These are phyloP conservation scores for Eruca vesicaria DNA, from an alignment of 441 rosid species.

Conservation along the genomic window DNA sequence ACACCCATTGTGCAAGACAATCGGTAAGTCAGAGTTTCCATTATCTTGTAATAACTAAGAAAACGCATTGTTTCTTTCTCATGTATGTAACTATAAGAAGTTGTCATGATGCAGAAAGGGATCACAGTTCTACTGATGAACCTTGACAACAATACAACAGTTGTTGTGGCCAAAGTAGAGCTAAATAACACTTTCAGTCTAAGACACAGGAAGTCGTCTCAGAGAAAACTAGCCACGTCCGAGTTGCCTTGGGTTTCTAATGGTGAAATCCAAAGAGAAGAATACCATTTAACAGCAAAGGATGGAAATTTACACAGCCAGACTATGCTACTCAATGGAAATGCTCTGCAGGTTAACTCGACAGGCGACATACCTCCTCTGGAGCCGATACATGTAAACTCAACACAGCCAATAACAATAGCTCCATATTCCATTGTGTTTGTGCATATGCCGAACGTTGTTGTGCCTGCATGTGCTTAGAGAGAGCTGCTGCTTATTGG, in stretches of 20 bases:
- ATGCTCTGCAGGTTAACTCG: constrained; percentile 55
- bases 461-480: constrained; percentile 64
- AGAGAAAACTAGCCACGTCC: constrained; percentile 10
- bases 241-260: constrained; percentile 29
- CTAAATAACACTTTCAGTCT: constrained; percentile 39
- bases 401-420: constrained; percentile 48
- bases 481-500: constrained; percentile 21
- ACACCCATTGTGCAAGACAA: constrained; percentile 80
- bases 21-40: constrained; percentile 47
- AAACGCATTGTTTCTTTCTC: neutral
- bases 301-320: constrained; percentile 84
- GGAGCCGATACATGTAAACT: constrained; percentile 52
- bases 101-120: constrained; percentile 62
- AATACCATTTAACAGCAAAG: constrained; percentile 79
- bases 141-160: constrained; percentile 60
- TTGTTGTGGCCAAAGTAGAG: constrained; percentile 41
- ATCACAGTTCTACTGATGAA: constrained; percentile 69
- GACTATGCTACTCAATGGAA: constrained; percentile 75
- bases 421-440: constrained; percentile 80
- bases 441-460: constrained; percentile 54
- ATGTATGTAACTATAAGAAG: neutral
- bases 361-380: constrained; percentile 66
- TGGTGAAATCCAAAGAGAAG: constrained; percentile 53
- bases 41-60: no score
- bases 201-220: constrained; percentile 35